Conservation (phyloP, 176 grass and related monocot species). For the Raddia guianensis region DNA sequence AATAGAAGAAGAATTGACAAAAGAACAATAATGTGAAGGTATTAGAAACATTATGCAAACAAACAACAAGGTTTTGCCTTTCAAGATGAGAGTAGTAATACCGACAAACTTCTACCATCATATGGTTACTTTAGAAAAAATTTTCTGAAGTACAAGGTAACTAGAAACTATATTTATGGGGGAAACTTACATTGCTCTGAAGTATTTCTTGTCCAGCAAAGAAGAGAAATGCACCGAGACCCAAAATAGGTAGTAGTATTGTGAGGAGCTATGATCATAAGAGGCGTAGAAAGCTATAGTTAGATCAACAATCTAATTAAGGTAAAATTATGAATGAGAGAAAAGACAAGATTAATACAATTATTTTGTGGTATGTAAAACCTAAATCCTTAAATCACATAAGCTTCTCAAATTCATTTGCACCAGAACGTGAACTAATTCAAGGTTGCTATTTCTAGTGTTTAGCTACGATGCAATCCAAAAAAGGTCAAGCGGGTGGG, state of each 20-base stretch:
- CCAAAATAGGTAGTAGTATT: too few species aligned
- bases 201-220: too few species aligned
- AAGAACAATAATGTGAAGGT: too few species aligned
- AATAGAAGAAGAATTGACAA: too few species aligned
- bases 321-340: too few species aligned
- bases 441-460: not conserved
- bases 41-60: not conserved
- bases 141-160: not conserved
- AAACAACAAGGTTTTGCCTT: conserved; percentile 1
- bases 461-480: not conserved
- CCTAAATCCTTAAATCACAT: not conserved
- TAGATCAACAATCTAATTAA: too few species aligned
- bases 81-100: not conserved
- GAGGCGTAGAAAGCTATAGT: too few species aligned
- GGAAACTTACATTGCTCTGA: conserved; percentile 29
- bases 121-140: not conserved
- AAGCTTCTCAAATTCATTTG: conserved; percentile 23
- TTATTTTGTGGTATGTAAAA: not conserved
- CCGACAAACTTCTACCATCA: conserved; percentile 17
- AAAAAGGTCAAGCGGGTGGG: not conserved
- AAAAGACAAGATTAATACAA: conserved; percentile 41
- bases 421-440: not conserved
- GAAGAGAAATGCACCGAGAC: too few species aligned
- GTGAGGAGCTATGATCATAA: too few species aligned
- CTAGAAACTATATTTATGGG: not conserved